phyloP scores from a whole-genome alignment of 1,284 basidiomycete species.

The Rhodotorula sp. region DNA sequence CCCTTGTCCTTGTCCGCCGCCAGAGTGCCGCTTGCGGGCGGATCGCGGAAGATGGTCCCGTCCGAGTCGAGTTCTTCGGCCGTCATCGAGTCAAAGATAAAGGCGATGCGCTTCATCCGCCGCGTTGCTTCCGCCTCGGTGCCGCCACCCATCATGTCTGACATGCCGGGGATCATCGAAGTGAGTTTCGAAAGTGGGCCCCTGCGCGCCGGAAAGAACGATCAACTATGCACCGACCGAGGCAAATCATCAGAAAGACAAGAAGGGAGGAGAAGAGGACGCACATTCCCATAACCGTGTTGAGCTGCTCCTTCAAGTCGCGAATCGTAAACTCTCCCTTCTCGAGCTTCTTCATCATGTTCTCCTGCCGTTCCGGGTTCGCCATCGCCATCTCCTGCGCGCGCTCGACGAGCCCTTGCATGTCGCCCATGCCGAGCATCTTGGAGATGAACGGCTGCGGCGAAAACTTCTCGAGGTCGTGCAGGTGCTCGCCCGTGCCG shows the following conservation, averaged over 20 bases:
- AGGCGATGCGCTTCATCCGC: slow-evolving; percentile 97
- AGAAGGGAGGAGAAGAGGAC: slow-evolving; percentile 44
- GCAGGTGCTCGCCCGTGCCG: slow-evolving; percentile 93
- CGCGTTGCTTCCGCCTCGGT: slow-evolving; percentile 81
- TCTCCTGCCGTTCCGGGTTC: slow-evolving; percentile 95
- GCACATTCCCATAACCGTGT: slow-evolving; percentile 96
- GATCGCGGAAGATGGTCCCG: slow-evolving; percentile 69
- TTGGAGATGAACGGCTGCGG: slow-evolving; percentile 98
- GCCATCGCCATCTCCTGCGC: slow-evolving; percentile 92
- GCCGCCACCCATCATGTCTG: slow-evolving; percentile 71
- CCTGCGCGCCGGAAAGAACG: slow-evolving; percentile 55
- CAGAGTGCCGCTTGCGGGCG: neutral
- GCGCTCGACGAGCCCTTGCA: slow-evolving; percentile 95
- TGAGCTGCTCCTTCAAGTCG: slow-evolving; percentile 97
- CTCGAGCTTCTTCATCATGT: slow-evolving; percentile 96
- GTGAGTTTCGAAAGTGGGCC: slow-evolving; percentile 97
- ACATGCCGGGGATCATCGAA: slow-evolving; percentile 96
- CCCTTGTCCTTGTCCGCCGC: slow-evolving; percentile 19
- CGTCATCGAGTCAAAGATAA: slow-evolving; percentile 98
- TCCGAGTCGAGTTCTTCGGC: slow-evolving; percentile 92
- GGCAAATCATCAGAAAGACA: neutral
- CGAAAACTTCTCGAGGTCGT: slow-evolving; percentile 92
- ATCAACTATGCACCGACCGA: neutral
- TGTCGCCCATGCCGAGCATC: slow-evolving; percentile 89
- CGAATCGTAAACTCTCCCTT: slow-evolving; percentile 95